phyloP scores from a whole-genome alignment of 768 basidiomycete species.

The Boletellus ananas region DNA sequence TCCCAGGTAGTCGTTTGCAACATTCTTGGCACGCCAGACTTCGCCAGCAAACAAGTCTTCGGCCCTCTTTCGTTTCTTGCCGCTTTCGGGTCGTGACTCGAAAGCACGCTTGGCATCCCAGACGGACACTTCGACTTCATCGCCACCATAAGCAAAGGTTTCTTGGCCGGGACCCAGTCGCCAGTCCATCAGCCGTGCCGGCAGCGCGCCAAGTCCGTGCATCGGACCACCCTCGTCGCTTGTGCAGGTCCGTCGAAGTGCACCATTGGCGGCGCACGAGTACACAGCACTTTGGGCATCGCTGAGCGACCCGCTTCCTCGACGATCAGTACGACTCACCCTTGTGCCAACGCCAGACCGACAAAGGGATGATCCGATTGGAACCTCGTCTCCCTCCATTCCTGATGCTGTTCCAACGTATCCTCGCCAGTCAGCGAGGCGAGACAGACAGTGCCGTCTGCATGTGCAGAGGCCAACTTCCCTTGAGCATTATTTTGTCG shows the following conservation, averaged over 20 bases:
- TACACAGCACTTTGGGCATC: conserved; percentile 39
- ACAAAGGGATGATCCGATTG: conserved; percentile 53
- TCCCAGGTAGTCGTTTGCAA: conserved; percentile 70
- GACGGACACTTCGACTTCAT: conserved; percentile 80
- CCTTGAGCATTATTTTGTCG: conserved; percentile 34
- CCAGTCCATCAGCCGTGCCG: conserved; percentile 70
- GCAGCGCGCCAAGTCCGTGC: conserved; percentile 44
- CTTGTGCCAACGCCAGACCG: conserved; percentile 50
- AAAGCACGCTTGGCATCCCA: conserved; percentile 71
- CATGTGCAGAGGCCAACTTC: conserved; percentile 64
- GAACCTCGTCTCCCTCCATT: conserved; percentile 67
- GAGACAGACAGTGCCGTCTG: conserved; percentile 52
- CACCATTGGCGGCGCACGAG: conserved; percentile 76
- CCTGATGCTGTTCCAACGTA: conserved; percentile 34
- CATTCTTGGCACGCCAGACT: conserved; percentile 83
- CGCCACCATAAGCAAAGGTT: conserved; percentile 77
- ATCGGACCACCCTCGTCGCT: conserved; percentile 21
- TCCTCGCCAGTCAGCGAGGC: conserved; percentile 43
- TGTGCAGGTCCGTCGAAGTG: conserved; percentile 49
- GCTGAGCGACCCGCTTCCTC: neutral
- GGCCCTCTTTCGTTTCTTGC: conserved; percentile 54
- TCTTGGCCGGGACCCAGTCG: conserved; percentile 47
- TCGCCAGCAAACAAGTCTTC: conserved; percentile 66
- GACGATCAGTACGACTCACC: conserved; percentile 36
- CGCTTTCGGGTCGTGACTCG: conserved; percentile 18